Evolutionary conservation across 169 alveolate genomes (phyloP), one percentile per base, ranked within the genome.

Genomic region (Plasmodium fragile): DNA sequence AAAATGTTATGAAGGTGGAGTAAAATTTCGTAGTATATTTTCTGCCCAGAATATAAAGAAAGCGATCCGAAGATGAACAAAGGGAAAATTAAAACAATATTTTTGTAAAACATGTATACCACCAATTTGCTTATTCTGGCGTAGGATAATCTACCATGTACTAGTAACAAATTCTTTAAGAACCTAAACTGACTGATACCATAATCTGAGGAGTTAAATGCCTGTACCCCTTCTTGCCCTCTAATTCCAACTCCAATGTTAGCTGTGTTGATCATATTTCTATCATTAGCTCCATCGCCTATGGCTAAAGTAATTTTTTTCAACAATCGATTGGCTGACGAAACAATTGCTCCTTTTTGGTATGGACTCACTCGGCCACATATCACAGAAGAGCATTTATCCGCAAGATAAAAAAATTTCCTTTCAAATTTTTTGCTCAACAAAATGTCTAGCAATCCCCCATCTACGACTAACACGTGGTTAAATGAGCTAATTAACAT

Each of bases 211-310:
- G 98, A 95, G 53, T 97, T 97, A 34, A 97, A 98, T 1, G 99
- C 99, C 92, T 98, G 99, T 28, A 97, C 96, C 13, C 99, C 99
- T 95, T 99, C 99, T 75, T 98, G 95, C 41, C 99, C 99, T 83
- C 97, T 95, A 43, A 98, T 97, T 22, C 99, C 99, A n/a, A 99
- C 98, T 28, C 99, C 99, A 16, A 99, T 99, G 81, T 99, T 98
- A 39, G 99, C 99, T 59, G 98, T 99, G 94, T 98, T 97, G 53
- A 99, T 98, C 99, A 99, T 99, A 32, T 99, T 98, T 28, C 99
- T 99, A 95, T 99, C 99, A 97, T 99, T 99, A 10, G 99, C 99
- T 13, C 99, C 99, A 96, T 99, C 99, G 7, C 99, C 99, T 49
- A 98, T 96, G 18, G 99, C 99, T 75, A 97, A 81, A 93, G 98